These are phyloP conservation scores for Castanospermum australe DNA, from an alignment of 306 rosid genomes.

Conservation along the genomic window DNA sequence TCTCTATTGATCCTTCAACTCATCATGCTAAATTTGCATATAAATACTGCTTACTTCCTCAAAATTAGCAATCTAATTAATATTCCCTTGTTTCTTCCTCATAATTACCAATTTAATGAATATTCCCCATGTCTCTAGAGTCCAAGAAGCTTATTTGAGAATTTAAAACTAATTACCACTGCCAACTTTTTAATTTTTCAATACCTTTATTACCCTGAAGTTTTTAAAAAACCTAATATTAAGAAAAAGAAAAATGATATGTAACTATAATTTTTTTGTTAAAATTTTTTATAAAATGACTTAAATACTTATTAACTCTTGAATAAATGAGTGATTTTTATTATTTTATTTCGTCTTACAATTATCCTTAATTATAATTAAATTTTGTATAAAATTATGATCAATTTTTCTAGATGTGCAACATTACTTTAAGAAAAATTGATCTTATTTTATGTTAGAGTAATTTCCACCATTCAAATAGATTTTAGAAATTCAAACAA, in stretches of 20 bases:
- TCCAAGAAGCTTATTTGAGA: background rate
- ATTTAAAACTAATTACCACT: background rate
- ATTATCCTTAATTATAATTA: too few relatives aligned
- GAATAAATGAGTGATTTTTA: too few relatives aligned
- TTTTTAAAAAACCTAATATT: background rate
- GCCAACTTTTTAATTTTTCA: background rate
- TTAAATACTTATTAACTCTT: too few relatives aligned
- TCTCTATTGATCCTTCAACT: conserved; percentile 7
- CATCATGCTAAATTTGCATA: background rate
- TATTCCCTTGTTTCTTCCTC: background rate
- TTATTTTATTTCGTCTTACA: too few relatives aligned
- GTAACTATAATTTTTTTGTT: too few relatives aligned
- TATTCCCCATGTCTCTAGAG: background rate
- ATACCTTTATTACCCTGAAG: background rate
- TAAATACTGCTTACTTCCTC: conserved; percentile 18
- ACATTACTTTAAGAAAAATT: background rate
- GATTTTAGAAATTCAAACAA: too few relatives aligned
- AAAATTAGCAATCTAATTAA: conserved; percentile 14
- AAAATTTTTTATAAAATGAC: too few relatives aligned
- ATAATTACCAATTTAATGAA: conserved; percentile 12
- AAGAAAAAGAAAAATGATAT: too few relatives aligned
- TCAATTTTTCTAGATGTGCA: too few relatives aligned
- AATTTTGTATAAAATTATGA: too few relatives aligned
- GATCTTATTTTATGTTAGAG: background rate
- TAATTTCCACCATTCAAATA: too few relatives aligned